These are phyloP conservation scores for Mucor plumbeus DNA, from an alignment of 371 early-diverging fungal species.

Conservation along the genomic window DNA sequence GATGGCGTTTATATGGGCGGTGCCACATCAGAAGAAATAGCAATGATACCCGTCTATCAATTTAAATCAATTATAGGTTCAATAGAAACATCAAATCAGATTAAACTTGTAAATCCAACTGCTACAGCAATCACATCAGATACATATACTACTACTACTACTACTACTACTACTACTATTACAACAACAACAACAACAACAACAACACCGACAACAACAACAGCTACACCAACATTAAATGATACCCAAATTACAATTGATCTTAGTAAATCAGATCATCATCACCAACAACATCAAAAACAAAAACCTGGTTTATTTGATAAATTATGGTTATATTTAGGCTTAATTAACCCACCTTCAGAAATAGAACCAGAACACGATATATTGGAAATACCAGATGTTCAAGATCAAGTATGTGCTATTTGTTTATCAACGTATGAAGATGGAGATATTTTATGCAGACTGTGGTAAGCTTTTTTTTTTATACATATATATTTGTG, in stretches of 20 bases:
- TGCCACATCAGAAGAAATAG: constrained; percentile 64
- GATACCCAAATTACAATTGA: constrained; percentile 21
- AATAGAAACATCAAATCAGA: background rate
- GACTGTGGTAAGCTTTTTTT: constrained; percentile 47
- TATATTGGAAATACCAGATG: constrained; percentile 41
- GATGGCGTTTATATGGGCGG: constrained; percentile 66
- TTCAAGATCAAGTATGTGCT: constrained; percentile 59
- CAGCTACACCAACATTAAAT: background rate
- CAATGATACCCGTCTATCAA: constrained; percentile 55
- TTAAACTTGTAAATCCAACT: constrained; percentile 5
- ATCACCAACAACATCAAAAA: constrained; percentile 12
- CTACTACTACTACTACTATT: too few relatives aligned
- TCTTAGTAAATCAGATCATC: constrained; percentile 17
- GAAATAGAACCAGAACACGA: constrained; percentile 32
- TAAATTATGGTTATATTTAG: constrained; percentile 36
- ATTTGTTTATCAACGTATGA: constrained; percentile 72
- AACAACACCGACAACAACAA: background rate
- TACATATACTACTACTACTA: background rate
- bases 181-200: background rate
- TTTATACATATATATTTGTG: background rate
- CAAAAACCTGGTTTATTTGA: constrained; percentile 27
- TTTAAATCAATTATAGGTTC: constrained; percentile 34
- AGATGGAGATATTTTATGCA: constrained; percentile 64
- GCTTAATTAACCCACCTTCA: constrained; percentile 28
- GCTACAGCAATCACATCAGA: background rate